Conservation (phyloP, 805 yeast species). For the Barnettozyma pratensis region DNA sequence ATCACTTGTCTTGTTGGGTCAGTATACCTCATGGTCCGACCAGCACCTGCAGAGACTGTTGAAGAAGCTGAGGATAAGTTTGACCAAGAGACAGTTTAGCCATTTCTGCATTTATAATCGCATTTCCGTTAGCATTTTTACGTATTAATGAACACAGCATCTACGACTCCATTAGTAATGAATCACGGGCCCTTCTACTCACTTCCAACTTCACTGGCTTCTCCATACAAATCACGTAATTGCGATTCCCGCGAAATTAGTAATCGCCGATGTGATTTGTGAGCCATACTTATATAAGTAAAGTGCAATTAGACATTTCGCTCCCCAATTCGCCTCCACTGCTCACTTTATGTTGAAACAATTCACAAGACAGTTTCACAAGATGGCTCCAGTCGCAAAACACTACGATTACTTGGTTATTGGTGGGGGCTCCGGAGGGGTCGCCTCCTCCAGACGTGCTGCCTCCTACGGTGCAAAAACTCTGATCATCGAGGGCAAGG, state of each 20-base stretch:
- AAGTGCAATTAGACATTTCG: too few relatives aligned
- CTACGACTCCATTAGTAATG: too few relatives aligned
- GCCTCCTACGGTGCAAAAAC: slow-evolving; percentile 91
- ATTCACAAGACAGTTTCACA: slow-evolving; percentile 15
- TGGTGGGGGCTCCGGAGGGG: slow-evolving; percentile 99
- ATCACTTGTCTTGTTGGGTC: slow-evolving; percentile 7
- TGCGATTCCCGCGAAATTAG: too few relatives aligned
- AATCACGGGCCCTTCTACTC: too few relatives aligned
- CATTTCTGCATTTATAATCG: neutral
- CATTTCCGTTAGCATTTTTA: neutral
- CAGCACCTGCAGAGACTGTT: neutral
- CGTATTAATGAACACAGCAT: neutral
- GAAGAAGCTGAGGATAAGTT: neutral
- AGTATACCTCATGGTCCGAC: slow-evolving; percentile 1
- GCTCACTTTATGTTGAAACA: slow-evolving; percentile 6
- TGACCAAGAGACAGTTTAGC: neutral
- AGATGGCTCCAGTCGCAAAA: slow-evolving; percentile 51
- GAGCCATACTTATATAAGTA: too few relatives aligned
- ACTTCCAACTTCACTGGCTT: too few relatives aligned
- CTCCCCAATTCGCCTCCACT: neutral
- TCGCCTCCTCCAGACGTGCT: slow-evolving; percentile 96
- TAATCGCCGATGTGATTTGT: too few relatives aligned
- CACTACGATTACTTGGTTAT: slow-evolving; percentile 91
- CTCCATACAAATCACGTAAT: too few relatives aligned
- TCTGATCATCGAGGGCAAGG: slow-evolving; percentile 71